Conservation (phyloP, 352 stramenopile species). For the Globisporangium sylvaticum region DNA sequence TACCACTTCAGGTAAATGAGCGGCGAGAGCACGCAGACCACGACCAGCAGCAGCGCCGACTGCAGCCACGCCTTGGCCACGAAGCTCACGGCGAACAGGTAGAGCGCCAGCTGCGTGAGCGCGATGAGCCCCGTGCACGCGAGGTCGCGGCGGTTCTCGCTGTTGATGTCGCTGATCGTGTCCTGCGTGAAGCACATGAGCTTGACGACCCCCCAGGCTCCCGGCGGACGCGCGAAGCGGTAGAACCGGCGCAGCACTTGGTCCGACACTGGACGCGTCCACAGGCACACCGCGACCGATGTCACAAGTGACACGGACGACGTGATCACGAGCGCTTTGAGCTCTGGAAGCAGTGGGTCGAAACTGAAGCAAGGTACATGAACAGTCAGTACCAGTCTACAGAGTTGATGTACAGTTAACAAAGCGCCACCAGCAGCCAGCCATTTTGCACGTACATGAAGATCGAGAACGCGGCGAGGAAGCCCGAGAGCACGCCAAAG, state of each 20-base stretch:
- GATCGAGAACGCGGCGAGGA: constrained; percentile 44
- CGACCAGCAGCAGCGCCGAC: constrained; percentile 33
- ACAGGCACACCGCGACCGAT: constrained; percentile 37
- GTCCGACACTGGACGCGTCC: constrained; percentile 37
- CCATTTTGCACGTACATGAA: constrained; percentile 52
- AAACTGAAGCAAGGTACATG: constrained; percentile 25
- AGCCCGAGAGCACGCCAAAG: constrained; percentile 45
- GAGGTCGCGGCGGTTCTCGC: constrained; percentile 60
- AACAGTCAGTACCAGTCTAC: neutral
- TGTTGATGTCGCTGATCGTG: constrained; percentile 47
- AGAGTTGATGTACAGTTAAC: neutral
- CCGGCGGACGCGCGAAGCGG: constrained; percentile 58
- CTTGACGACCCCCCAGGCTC: constrained; percentile 51
- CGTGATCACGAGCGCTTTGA: constrained; percentile 53
- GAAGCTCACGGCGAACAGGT: constrained; percentile 63
- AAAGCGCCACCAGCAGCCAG: neutral
- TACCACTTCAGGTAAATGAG: constrained; percentile 82
- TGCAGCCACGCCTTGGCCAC: constrained; percentile 63
- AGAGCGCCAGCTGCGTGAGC: constrained; percentile 53
- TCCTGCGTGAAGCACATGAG: constrained; percentile 56
- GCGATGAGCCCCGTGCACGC: constrained; percentile 62
- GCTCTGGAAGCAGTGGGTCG: constrained; percentile 44
- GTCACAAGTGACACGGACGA: constrained; percentile 47
- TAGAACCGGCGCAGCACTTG: constrained; percentile 65
- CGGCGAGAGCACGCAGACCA: constrained; percentile 39